Conservation (phyloP, 495 filamentous ascomycete genomes). For the Aspergillus carlsbadensis region DNA sequence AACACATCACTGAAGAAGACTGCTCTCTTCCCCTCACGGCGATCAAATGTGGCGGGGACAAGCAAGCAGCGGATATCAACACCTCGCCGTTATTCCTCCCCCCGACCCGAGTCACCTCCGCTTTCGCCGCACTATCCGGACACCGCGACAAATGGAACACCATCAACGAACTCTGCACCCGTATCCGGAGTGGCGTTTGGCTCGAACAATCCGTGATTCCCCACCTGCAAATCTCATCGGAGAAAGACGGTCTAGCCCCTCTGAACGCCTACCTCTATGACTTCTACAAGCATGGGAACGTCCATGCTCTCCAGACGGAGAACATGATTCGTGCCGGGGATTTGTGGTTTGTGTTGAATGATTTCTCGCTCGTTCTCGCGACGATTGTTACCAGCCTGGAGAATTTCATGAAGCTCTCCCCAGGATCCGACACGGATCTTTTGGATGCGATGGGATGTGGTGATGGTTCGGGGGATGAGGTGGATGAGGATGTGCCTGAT, state of each 20-base stretch:
- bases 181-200: conserved; percentile 63
- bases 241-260: conserved; percentile 42
- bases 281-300: conserved; percentile 70
- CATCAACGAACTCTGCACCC: conserved; percentile 62
- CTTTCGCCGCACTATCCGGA: conserved; percentile 72
- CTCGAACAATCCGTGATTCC: conserved; percentile 71
- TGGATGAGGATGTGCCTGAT: conserved; percentile 10
- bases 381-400: conserved; percentile 49
- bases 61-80: conserved; percentile 12
- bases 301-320: conserved; percentile 50
- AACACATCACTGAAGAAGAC: conserved; percentile 55
- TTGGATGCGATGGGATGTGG: conserved; percentile 20
- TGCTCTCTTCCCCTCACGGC: conserved; percentile 57
- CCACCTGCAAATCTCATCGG: conserved; percentile 55
- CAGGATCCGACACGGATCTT: conserved; percentile 15
- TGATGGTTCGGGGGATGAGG: conserved; percentile 14
- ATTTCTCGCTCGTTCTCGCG: conserved; percentile 68
- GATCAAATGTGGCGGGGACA: conserved; percentile 38
- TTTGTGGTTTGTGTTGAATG: conserved; percentile 65
- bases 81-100: conserved; percentile 11
- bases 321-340: conserved; percentile 64
- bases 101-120: conserved; percentile 51
- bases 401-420: conserved; percentile 21
- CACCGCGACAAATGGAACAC: conserved; percentile 58
- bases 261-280: conserved; percentile 73